Evolutionary conservation across 78 protist species (phyloP).

Genomic region (Emiliania huxleyi): DNA sequence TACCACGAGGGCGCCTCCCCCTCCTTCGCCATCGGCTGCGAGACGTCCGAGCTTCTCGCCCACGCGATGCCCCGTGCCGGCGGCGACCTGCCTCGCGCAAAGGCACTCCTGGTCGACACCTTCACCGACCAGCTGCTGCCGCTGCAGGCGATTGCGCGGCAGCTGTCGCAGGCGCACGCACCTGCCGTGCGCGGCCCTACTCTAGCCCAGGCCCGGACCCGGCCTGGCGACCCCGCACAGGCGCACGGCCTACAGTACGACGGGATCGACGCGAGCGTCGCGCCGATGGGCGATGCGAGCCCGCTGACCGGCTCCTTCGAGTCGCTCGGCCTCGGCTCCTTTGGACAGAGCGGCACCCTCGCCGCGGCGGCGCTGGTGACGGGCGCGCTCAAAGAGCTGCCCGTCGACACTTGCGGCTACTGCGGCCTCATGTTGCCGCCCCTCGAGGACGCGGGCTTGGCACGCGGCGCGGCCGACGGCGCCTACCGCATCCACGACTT

Average conservation of each 20-base stretch:
- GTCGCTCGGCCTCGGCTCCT: neutral
- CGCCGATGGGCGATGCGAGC: neutral
- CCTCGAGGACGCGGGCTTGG: slow-evolving; percentile 29
- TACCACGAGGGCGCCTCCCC: neutral
- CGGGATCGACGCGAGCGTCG: neutral
- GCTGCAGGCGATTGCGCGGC: neutral
- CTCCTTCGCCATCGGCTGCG: neutral
- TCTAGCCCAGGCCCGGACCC: too few relatives aligned
- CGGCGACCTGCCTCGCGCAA: neutral
- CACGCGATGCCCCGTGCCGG: neutral
- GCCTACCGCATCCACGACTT: slow-evolving; percentile 8
- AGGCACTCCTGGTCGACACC: neutral
- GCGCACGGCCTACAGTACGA: neutral
- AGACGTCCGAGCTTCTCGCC: neutral
- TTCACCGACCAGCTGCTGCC: neutral
- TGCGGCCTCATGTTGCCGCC: slow-evolving; percentile 38
- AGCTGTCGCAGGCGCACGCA: too few relatives aligned
- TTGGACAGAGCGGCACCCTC: neutral
- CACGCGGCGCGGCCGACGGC: neutral
- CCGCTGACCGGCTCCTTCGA: neutral
- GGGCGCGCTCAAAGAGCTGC: neutral
- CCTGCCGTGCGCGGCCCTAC: too few relatives aligned
- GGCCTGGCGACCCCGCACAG: too few relatives aligned
- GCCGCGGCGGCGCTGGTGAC: neutral
- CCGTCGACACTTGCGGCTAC: neutral